phyloP scores from a whole-genome alignment of 768 basidiomycete species.

The Lentinula sp. region DNA sequence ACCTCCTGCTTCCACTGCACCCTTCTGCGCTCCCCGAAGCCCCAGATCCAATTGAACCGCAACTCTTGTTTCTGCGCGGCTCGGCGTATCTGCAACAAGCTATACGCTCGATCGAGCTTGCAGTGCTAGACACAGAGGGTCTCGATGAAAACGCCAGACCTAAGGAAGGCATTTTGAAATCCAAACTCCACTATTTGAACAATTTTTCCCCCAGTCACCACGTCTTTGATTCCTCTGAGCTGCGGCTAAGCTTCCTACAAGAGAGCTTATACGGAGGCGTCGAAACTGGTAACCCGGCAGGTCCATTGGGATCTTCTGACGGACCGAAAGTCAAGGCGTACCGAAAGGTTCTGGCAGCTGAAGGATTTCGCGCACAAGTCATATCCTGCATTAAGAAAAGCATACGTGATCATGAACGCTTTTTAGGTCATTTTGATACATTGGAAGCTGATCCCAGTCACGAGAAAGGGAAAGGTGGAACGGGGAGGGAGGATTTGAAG shows the following conservation, averaged over 20 bases:
- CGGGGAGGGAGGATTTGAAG: constrained; percentile 31
- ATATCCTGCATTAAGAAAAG: constrained; percentile 59
- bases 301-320: constrained; percentile 57
- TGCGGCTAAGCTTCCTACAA: constrained; percentile 71
- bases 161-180: neutral
- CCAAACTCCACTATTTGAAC: neutral
- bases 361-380: constrained; percentile 56
- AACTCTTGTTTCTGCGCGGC: constrained; percentile 77
- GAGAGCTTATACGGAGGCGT: constrained; percentile 79
- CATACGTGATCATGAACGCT: constrained; percentile 80
- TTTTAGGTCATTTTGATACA: constrained; percentile 77
- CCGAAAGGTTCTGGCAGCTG: constrained; percentile 47
- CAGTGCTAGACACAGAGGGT: constrained; percentile 65
- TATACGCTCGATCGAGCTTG: constrained; percentile 65
- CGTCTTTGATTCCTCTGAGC: constrained; percentile 41
- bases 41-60: constrained; percentile 83
- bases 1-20: constrained; percentile 51
- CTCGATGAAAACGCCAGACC: constrained; percentile 54
- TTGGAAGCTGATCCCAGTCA: constrained; percentile 32
- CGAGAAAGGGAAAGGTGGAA: constrained; percentile 15
- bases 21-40: constrained; percentile 71
- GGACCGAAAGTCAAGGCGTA: constrained; percentile 64
- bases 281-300: constrained; percentile 76
- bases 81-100: constrained; percentile 81
- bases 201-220: neutral